Conservation (phyloP, 176 grass and related monocot genomes). For the Alloteropsis semialata region DNA sequence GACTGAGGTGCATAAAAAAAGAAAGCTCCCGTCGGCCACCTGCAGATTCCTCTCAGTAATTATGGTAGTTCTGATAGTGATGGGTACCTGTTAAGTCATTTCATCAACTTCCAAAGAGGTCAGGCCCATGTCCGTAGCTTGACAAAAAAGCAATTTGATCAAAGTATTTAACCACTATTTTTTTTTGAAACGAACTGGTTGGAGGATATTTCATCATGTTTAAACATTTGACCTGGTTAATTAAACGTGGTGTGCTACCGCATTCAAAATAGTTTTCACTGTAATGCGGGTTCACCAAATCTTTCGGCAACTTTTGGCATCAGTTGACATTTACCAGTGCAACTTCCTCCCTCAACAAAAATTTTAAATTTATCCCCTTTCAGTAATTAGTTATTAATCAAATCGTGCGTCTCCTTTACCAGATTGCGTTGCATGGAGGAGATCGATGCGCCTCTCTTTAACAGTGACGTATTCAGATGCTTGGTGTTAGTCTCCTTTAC, state of each 20-base stretch:
- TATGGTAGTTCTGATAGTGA: no score
- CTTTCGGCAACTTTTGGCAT: background rate
- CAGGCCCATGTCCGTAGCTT: no score
- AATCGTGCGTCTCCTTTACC: background rate
- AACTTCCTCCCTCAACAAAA: background rate
- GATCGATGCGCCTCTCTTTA: background rate
- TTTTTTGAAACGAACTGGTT: background rate
- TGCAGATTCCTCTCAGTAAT: no score
- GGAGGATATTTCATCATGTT: background rate
- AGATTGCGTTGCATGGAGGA: background rate
- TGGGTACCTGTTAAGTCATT: background rate
- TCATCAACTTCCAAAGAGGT: background rate
- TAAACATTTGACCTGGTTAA: background rate
- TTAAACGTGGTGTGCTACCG: background rate
- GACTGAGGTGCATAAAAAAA: no score
- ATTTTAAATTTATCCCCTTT: background rate
- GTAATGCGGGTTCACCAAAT: background rate
- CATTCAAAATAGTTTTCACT: background rate
- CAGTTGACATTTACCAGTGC: background rate
- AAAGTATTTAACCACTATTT: background rate
- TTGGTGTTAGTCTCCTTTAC: background rate
- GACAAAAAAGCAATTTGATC: background rate
- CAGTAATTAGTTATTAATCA: background rate
- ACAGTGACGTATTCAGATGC: background rate
- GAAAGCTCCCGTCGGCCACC: no score